Evolutionary conservation across 2,329 filamentous ascomycete species (phyloP).

Genomic region (Cladosporium sp.): DNA sequence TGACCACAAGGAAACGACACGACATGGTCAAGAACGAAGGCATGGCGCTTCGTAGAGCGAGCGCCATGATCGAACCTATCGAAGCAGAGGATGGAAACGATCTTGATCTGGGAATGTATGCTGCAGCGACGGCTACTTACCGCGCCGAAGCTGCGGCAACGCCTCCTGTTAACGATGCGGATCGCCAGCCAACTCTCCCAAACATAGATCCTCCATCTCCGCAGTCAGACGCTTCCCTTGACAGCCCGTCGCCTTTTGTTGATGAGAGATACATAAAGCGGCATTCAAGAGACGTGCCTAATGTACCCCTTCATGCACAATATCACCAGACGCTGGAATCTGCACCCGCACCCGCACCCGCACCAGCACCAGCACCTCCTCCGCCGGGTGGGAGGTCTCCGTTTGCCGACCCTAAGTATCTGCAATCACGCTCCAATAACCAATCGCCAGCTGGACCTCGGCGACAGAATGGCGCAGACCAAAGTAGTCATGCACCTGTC

Average conservation of each 20-base stretch:
- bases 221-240: slow-evolving; percentile 6
- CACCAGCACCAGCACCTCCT: slow-evolving; percentile 2
- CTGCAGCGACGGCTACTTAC: slow-evolving; percentile 9
- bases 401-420: slow-evolving; percentile 6
- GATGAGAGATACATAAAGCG: slow-evolving; percentile 27
- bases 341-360: too few species aligned
- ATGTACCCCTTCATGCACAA: slow-evolving; percentile 10
- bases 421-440: not conserved
- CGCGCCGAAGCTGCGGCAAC: slow-evolving; percentile 9
- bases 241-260: slow-evolving; percentile 20
- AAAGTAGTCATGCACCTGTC: not conserved
- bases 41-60: slow-evolving; percentile 28
- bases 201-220: slow-evolving; percentile 1
- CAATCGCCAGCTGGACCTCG: not conserved
- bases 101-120: not conserved
- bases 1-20: not conserved
- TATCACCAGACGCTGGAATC: too few species aligned
- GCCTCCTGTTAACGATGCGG: not conserved
- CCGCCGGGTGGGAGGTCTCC: slow-evolving; percentile 2
- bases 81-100: slow-evolving; percentile 20
- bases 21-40: slow-evolving; percentile 27
- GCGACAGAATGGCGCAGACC: not conserved
- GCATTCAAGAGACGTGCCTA: slow-evolving; percentile 20
- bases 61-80: slow-evolving; percentile 24
- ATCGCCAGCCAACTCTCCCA: not conserved